A percentile compares a stretch with the other conserved stretches of the same genome.
phyloP scores from a whole-genome alignment of 257 asterid genomes.

The Rubia yunnanensis region DNA sequence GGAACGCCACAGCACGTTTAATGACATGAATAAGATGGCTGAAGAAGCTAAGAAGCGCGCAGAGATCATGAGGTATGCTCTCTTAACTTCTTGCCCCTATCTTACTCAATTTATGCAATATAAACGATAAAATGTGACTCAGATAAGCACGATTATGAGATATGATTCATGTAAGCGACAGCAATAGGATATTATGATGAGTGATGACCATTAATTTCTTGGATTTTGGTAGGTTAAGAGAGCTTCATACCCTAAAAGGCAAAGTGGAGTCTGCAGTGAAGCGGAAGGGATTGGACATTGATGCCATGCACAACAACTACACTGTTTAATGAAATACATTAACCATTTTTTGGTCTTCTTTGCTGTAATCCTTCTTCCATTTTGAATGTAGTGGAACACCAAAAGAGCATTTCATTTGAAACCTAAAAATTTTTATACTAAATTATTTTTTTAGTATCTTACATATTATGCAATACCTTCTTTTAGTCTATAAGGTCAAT shows the following conservation, averaged over 20 bases:
- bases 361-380: neutral
- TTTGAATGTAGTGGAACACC: neutral
- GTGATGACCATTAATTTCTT: neutral
- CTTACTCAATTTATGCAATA: no score
- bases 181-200: neutral
- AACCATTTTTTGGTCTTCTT: neutral
- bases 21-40: constrained; percentile 42
- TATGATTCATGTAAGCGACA: neutral
- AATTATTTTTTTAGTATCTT: no score
- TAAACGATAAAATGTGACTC: no score
- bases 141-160: neutral
- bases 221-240: constrained; percentile 35
- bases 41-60: constrained; percentile 50
- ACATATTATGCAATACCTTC: no score
- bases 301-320: constrained; percentile 40
- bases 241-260: constrained; percentile 49
- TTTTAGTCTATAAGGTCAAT: no score
- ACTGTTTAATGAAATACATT: constrained; percentile 21
- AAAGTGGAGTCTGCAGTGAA: constrained; percentile 49
- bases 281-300: constrained; percentile 44
- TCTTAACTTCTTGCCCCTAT: neutral
- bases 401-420: neutral
- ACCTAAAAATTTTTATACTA: neutral
- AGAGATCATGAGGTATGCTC: constrained; percentile 38
- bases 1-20: constrained; percentile 22